Percentiles rank a stretch among this genome's conserved stretches.
These are phyloP conservation scores for Mycena haematopus DNA, from an alignment of 768 basidiomycete genomes.

Conservation along the genomic window DNA sequence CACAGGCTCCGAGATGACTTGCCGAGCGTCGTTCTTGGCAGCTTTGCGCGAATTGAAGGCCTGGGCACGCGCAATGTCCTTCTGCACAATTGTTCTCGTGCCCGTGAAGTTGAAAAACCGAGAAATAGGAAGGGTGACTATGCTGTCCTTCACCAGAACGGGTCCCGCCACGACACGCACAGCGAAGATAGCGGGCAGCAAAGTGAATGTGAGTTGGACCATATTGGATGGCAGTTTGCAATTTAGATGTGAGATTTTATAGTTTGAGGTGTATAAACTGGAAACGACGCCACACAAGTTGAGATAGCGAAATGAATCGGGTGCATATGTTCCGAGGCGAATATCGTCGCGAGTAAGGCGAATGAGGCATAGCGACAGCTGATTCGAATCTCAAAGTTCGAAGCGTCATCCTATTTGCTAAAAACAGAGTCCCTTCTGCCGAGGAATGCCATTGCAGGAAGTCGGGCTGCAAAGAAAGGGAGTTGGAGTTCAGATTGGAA, in stretches of 20 bases:
- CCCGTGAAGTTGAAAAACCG: conserved; percentile 59
- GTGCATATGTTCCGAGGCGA: no score
- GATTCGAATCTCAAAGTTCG: no score
- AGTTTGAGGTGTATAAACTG: neutral
- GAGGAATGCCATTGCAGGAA: no score
- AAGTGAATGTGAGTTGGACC: conserved; percentile 34
- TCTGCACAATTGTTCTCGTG: conserved; percentile 52
- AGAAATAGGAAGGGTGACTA: conserved; percentile 59
- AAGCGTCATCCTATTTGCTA: no score
- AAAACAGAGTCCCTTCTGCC: no score
- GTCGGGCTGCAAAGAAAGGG: no score
- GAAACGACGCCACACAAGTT: no score
- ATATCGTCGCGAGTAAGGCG: no score
- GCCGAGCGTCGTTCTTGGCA: conserved; percentile 42
- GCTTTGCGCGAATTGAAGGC: conserved; percentile 47
- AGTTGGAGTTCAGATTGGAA: no score
- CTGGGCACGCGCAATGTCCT: conserved; percentile 58
- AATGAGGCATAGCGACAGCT: no score
- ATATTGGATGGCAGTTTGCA: conserved; percentile 10
- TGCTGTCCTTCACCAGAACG: conserved; percentile 46
- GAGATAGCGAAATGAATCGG: no score
- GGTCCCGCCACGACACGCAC: conserved; percentile 54
- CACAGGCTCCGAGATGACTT: conserved; percentile 51
- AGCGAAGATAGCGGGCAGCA: conserved; percentile 54
- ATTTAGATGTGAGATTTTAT: conserved; percentile 10